Conservation (phyloP, 1,139 yeast species). For the Yamadazyma blattariae region DNA sequence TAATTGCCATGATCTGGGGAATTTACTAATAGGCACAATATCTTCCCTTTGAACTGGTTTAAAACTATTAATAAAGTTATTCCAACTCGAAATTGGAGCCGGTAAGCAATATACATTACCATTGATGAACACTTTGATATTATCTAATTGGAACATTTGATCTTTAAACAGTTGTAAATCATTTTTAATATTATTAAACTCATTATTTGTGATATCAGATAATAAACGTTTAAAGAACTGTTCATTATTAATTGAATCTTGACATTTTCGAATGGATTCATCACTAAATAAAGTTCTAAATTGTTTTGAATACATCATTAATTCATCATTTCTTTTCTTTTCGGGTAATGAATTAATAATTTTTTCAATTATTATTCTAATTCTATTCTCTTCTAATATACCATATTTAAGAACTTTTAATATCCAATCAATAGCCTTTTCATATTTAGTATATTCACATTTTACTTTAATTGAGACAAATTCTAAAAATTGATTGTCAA, state of each 20-base stretch:
- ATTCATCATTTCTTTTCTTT: conserved; percentile 72
- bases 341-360: conserved; percentile 75
- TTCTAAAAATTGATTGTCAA: conserved; percentile 64
- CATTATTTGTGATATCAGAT: conserved; percentile 50
- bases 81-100: conserved; percentile 67
- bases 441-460: conserved; percentile 62
- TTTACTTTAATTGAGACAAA: conserved; percentile 59
- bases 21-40: conserved; percentile 14
- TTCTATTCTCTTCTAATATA: conserved; percentile 70
- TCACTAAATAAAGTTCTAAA: conserved; percentile 52
- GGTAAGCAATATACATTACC: conserved; percentile 59
- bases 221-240: conserved; percentile 49
- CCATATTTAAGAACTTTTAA: conserved; percentile 60
- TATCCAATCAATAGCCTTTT: conserved; percentile 74
- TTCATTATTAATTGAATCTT: conserved; percentile 67
- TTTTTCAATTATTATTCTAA: conserved; percentile 70
- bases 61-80: conserved; percentile 29
- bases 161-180: conserved; percentile 58
- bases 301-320: conserved; percentile 65
- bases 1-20: conserved; percentile 56
- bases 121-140: conserved; percentile 64
- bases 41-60: conserved; percentile 3
- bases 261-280: conserved; percentile 63
- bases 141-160: conserved; percentile 55
- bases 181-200: conserved; percentile 41